Conservation (phyloP, 441 rosid species). For the Daphne laureola region DNA sequence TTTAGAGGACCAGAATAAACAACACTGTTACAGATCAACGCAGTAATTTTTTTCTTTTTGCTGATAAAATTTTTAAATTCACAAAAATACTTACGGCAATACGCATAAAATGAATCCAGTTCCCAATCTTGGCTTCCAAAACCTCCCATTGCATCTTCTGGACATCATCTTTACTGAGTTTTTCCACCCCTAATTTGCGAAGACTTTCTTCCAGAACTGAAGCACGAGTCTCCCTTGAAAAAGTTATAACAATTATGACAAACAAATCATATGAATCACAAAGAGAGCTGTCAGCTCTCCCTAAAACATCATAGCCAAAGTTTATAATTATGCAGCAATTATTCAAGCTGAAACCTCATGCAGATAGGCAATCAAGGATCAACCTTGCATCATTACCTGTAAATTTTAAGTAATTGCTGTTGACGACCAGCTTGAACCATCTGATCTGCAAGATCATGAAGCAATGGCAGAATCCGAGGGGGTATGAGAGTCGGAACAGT, state of each 20-base stretch:
- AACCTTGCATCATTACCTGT: slow-evolving; percentile 35
- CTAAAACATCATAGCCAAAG: no score
- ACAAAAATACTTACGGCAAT: slow-evolving; percentile 67
- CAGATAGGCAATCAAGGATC: no score
- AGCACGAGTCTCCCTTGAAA: slow-evolving; percentile 77
- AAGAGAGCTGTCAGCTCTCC: no score
- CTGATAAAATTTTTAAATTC: neutral
- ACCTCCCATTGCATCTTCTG: slow-evolving; percentile 99
- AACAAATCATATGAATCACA: no score
- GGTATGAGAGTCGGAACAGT: slow-evolving; percentile 83
- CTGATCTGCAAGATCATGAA: slow-evolving; percentile 88
- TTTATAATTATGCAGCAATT: no score
- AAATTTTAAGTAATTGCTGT: slow-evolving; percentile 63
- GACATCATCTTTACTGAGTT: slow-evolving; percentile 91
- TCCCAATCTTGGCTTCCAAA: slow-evolving; percentile 96
- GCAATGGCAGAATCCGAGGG: slow-evolving; percentile 71
- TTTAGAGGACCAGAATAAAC: slow-evolving; percentile 5
- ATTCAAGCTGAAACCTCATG: neutral
- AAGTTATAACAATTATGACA: neutral
- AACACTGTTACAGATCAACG: no score
- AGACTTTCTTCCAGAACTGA: slow-evolving; percentile 81
- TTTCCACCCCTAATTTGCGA: slow-evolving; percentile 86
- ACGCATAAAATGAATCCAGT: slow-evolving; percentile 98
- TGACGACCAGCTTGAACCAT: slow-evolving; percentile 93
- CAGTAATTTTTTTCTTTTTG: no score